Evolutionary conservation across 148 eudicot species (phyloP), one percentile per base, ranked within the genome.

Genomic region (Chenopodium formosanum): DNA sequence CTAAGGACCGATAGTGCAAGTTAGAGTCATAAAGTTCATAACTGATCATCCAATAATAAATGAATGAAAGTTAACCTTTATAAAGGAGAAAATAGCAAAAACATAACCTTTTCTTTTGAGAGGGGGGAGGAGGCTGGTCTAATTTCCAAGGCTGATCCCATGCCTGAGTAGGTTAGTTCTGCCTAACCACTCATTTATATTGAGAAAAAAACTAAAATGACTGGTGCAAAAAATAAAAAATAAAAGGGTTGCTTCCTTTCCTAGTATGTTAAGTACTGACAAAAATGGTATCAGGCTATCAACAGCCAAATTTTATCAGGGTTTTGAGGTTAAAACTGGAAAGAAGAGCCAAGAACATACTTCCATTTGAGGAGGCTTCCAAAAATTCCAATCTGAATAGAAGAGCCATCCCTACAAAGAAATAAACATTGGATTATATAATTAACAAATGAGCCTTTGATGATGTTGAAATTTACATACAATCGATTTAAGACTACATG

Each of bases 331-430:
- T 40, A 40, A 40, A 40, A 40, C 7, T 40, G 8, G 44, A 40
- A 40, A 40, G 44, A 40, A 40, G 44, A 40, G 13, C 13, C 58
- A 66, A 81, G 74, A 76, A 81, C 94, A 83, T 91, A 97, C 99
- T 90, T 97, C 78, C 94, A 90, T 97, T 86, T 97, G 99, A 80
- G 93, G 94, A 29, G 97, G 97, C 87, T 97, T 92, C 99, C 99
- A 97, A 81, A 92, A 97, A 75, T 89, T 78, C 34, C 97, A 92
- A 67, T 90, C 97, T 63, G 99, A 87, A 84, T 90, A 97, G 83
- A 97, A 97, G 63, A 97, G 91, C 99, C 99, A 97, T 73, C 99
- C 99, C 99, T 97, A 91, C 87, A 89, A 77, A 70, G 29, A 37
- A 60, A 27, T 16, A 11, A 53, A 53, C 14, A 53, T 53, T 11